Evolutionary conservation across 805 yeast species (phyloP), one percentile per base, ranked within the genome.

Genomic region (Zygotorulaspora sp.): DNA sequence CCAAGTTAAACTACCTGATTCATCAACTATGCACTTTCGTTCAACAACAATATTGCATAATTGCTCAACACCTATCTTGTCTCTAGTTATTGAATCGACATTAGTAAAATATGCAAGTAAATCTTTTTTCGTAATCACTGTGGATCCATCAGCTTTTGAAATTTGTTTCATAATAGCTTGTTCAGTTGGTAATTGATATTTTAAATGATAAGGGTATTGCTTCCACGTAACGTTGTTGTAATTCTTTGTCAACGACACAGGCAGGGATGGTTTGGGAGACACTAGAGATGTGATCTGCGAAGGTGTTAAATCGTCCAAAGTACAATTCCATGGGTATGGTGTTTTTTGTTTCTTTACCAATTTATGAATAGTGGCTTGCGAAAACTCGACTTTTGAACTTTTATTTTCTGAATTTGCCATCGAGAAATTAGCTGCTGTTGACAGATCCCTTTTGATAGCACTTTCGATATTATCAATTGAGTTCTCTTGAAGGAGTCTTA

Each of bases 111-210:
- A 77, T 42, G 74, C 72, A 45, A 80, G 44, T 5, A 84, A 82
- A 49, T 84, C 95, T 32, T 65, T 61, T 43, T 75, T 78, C 2
- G 90, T 78, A 12, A 80, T 82, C 57, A 83, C 78, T 58, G 72
- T 79, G 28, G 80, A 71, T 16, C 77, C 78, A 57, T 78, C 85
- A 20, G 25, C 30, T 13, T 95, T 94, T 20, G 77, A 75, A 38
- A 89, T 76, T 60, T 74, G 85, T 35, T 68, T 66, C 52, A 72
- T 74, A 40, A 90, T 70, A 43, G 78, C 83, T 24, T 58, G 45
- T 61, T 83, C 86, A 9, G 76, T 68, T 35, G 97, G 97, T 48
- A 92, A 70, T 20, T 95, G 96, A 72, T 77, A 82, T 32, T 47
- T 50, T 18, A 39, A 21, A 30, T 59, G 64, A 27, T 52, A 49